A percentile compares a stretch with the other conserved stretches of the same genome.
Evolutionary conservation across 2,329 filamentous ascomycete genomes (phyloP).

Genomic region (Phialophora macrospora): DNA sequence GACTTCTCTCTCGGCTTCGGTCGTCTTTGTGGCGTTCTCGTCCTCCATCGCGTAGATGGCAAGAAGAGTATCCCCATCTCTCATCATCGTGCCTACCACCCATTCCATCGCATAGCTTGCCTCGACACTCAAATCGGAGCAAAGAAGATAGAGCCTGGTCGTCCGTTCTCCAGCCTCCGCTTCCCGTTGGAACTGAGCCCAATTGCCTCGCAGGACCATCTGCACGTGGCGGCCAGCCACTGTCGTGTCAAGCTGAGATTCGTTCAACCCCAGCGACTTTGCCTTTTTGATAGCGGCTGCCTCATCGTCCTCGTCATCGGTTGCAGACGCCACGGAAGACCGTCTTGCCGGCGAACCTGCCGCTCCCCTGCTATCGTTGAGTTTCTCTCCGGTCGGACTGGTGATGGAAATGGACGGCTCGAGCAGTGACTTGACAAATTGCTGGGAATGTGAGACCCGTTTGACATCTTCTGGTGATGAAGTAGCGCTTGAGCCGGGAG

Average conservation of each 20-base stretch:
- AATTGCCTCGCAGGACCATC: constrained; percentile 89
- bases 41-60: constrained; percentile 94
- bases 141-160: constrained; percentile 90
- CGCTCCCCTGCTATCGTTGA: constrained; percentile 47
- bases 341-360: constrained; percentile 44
- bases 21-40: constrained; percentile 60
- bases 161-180: constrained; percentile 78
- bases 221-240: constrained; percentile 82
- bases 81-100: constrained; percentile 92
- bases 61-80: constrained; percentile 91
- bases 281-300: constrained; percentile 83
- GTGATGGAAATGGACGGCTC: constrained; percentile 42
- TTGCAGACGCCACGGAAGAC: constrained; percentile 20
- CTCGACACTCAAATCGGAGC: constrained; percentile 91
- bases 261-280: constrained; percentile 79
- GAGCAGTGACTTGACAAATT: constrained; percentile 37
- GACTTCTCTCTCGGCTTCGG: constrained; percentile 48
- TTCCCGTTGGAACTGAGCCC: constrained; percentile 65
- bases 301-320: constrained; percentile 67
- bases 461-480: constrained; percentile 25
- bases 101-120: constrained; percentile 94
- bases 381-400: constrained; percentile 31
- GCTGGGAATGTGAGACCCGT: constrained; percentile 25
- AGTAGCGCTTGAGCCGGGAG: constrained; percentile 22
- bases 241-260: constrained; percentile 75